Base-by-base conservation (phyloP, 169 alveolate species). In the Cryptosporidium sp. region DNA sequence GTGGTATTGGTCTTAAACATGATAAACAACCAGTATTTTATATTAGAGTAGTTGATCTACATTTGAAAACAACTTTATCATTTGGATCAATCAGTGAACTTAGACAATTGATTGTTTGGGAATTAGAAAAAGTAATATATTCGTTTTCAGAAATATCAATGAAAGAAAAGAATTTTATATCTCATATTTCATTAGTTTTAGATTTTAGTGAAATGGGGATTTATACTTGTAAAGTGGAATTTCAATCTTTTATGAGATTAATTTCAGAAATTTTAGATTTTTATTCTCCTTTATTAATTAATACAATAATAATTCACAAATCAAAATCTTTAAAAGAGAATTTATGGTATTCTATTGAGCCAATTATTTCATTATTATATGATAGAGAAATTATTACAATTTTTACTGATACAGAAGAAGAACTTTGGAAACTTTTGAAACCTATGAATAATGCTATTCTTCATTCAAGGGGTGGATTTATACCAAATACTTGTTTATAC, bases 401-500 rank as follows among this genome's bases (percentile, higher is more conserved):
- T 18, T 80, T 80, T 14, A 80, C 87, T 14, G 67, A 80, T 23
- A 80, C 60, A 9, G 75, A 80, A 26, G 29, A n/a, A 0, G 87
- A 80, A 21, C 69, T 80, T 42, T 80, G 87, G 87, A 58, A 3
- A 16, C 26, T 80, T 18, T 62, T 80, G 23, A 37, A 62, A 29
- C 62, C 87, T 3, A 61, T 61, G 1, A 80, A 80, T 26, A 26
- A 23, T 2, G 68, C 73, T 14, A 65, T 60, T 39, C 69, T 80
- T 18, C 87, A 80, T 62, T 80, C 87, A 44, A 80, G 87, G 58
- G 87, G 87, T 61, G 87, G 87, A 21, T 80, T 80, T 31, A 80
- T 80, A 4, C 53, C 68, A 8, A 80, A 80, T 65, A 35, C 73
- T 14, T 80, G 87, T 42, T 14, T 80, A 21, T 62, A 80, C 26